Evolutionary conservation across 495 filamentous ascomycete genomes (phyloP).

Genomic region (Xylaria scruposa): DNA sequence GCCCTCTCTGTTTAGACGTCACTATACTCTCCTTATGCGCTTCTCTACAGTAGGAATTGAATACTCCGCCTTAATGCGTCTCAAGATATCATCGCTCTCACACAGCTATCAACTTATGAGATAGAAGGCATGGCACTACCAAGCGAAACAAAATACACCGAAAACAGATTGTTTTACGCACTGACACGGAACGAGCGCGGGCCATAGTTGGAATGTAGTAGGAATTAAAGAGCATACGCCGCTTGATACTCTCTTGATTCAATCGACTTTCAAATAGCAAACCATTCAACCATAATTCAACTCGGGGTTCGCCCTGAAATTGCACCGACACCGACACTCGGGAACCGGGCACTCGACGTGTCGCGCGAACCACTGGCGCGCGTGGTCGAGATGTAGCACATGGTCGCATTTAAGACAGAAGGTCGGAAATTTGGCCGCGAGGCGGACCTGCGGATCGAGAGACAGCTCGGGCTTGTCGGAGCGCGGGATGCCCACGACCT

Average conservation of each 20-base stretch:
- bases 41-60: background rate
- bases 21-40: background rate
- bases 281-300: constrained; percentile 50
- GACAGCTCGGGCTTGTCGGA: constrained; percentile 64
- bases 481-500: constrained; percentile 82
- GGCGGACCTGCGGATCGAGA: constrained; percentile 55
- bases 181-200: background rate
- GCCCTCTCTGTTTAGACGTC: background rate
- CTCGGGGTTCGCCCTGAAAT: constrained; percentile 57
- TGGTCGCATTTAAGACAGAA: constrained; percentile 92
- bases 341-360: constrained; percentile 87
- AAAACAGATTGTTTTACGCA: background rate
- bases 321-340: constrained; percentile 87
- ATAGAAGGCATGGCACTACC: background rate
- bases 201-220: background rate
- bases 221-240: background rate
- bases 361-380: constrained; percentile 81
- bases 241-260: too few species aligned
- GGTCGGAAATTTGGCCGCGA: constrained; percentile 63
- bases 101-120: background rate
- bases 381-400: constrained; percentile 88
- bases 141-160: background rate
- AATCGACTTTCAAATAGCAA: background rate
- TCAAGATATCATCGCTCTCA: background rate
- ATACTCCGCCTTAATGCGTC: background rate